Evolutionary conservation across 148 eudicot genomes (phyloP).

Genomic region (Chenopodium formosanum): DNA sequence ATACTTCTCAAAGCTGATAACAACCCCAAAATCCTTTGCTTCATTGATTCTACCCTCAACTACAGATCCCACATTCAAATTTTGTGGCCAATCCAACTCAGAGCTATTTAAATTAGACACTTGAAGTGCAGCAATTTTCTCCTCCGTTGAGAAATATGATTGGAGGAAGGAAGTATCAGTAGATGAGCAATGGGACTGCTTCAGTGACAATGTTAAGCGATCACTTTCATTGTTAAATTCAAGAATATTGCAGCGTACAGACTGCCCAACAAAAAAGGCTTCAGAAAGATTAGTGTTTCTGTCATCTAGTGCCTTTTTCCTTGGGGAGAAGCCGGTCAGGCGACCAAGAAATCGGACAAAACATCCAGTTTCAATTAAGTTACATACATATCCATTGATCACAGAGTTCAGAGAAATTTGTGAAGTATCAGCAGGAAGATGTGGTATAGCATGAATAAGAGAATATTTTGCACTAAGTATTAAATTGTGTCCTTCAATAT

Average conservation of each 20-base stretch:
- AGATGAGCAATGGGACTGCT: slow-evolving; percentile 81
- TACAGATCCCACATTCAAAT: slow-evolving; percentile 50
- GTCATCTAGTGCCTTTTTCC: slow-evolving; percentile 81
- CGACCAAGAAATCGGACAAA: slow-evolving; percentile 91
- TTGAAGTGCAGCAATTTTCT: slow-evolving; percentile 78
- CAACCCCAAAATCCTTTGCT: slow-evolving; percentile 73
- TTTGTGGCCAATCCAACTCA: slow-evolving; percentile 51
- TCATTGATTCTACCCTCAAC: slow-evolving; percentile 69
- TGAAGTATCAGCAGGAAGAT: slow-evolving; percentile 60
- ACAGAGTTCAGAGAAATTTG: slow-evolving; percentile 56
- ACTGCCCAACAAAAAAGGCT: slow-evolving; percentile 79
- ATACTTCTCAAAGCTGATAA: slow-evolving; percentile 60
- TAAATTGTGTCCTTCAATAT: slow-evolving; percentile 69
- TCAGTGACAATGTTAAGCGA: slow-evolving; percentile 72
- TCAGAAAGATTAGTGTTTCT: slow-evolving; percentile 51
- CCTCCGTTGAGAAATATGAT: slow-evolving; percentile 73
- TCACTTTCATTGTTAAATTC: slow-evolving; percentile 60
- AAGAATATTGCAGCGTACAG: slow-evolving; percentile 72
- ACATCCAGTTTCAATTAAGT: slow-evolving; percentile 86
- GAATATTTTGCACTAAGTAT: slow-evolving; percentile 83
- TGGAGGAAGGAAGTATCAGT: slow-evolving; percentile 77
- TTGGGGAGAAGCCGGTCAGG: slow-evolving; percentile 87
- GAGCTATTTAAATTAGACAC: slow-evolving; percentile 36
- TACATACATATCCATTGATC: slow-evolving; percentile 84
- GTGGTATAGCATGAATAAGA: slow-evolving; percentile 55